phyloP scores from a whole-genome alignment of 805 yeast genomes.

The Ogataea neopini region DNA sequence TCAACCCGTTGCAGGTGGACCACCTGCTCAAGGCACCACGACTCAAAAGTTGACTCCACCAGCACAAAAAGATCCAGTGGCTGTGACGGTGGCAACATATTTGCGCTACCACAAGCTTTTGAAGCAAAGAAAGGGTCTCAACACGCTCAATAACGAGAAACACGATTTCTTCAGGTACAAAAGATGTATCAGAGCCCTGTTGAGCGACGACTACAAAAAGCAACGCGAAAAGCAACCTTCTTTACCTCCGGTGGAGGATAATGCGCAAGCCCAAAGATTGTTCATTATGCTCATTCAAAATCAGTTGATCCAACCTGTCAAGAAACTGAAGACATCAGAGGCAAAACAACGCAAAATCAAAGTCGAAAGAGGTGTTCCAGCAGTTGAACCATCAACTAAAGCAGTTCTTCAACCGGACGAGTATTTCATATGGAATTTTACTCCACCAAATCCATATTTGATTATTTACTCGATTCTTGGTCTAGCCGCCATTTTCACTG shows the following conservation, averaged over 20 bases:
- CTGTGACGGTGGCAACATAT: conserved; percentile 69
- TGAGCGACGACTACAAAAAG: conserved; percentile 65
- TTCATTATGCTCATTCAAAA: conserved; percentile 69
- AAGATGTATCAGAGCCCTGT: conserved; percentile 76
- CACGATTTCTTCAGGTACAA: conserved; percentile 86
- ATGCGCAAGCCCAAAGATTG: conserved; percentile 58
- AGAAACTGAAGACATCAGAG: conserved; percentile 68
- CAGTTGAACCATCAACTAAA: conserved; percentile 52
- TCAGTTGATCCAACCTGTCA: conserved; percentile 74
- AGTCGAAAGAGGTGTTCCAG: conserved; percentile 65
- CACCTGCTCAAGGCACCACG: not conserved
- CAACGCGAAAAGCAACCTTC: conserved; percentile 37
- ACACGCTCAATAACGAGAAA: conserved; percentile 61
- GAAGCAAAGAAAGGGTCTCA: conserved; percentile 75
- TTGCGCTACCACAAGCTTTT: conserved; percentile 65
- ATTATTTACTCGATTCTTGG: conserved; percentile 64
- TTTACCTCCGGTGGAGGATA: conserved; percentile 46
- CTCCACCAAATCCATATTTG: conserved; percentile 67
- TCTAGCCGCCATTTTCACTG: conserved; percentile 59
- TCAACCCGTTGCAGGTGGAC: not conserved
- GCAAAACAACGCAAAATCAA: conserved; percentile 61
- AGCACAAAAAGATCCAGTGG: conserved; percentile 48
- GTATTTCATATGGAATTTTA: conserved; percentile 84
- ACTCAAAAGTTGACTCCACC: conserved; percentile 26
- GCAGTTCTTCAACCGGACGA: conserved; percentile 64